A percentile compares a stretch with the other conserved stretches of the same genome.
phyloP scores from a whole-genome alignment of 805 yeast genomes.

The Candida silvicultrix region DNA sequence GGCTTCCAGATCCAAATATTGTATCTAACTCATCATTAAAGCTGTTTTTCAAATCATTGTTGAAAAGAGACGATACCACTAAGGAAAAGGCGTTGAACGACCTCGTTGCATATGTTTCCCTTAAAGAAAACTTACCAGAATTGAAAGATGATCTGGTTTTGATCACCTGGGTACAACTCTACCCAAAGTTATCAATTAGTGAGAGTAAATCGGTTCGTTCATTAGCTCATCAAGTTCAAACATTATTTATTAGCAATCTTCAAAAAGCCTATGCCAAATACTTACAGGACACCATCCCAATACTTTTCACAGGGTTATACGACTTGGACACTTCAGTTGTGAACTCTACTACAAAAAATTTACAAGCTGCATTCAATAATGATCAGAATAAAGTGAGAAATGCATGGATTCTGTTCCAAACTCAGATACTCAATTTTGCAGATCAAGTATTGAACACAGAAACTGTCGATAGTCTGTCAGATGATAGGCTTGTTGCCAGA shows the following conservation, averaged over 20 bases:
- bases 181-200: slow-evolving; percentile 73
- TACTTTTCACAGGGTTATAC: slow-evolving; percentile 64
- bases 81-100: slow-evolving; percentile 73
- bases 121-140: slow-evolving; percentile 13
- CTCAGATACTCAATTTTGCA: slow-evolving; percentile 49
- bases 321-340: slow-evolving; percentile 66
- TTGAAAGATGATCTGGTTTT: slow-evolving; percentile 46
- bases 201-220: slow-evolving; percentile 59
- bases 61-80: slow-evolving; percentile 80
- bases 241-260: slow-evolving; percentile 39
- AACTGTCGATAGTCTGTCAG: slow-evolving; percentile 59
- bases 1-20: slow-evolving; percentile 63
- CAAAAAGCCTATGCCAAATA: slow-evolving; percentile 58
- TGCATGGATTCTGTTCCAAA: slow-evolving; percentile 54
- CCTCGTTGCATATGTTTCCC: slow-evolving; percentile 29
- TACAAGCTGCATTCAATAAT: slow-evolving; percentile 50
- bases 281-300: slow-evolving; percentile 64
- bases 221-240: slow-evolving; percentile 59
- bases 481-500: slow-evolving; percentile 59
- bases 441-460: slow-evolving; percentile 50
- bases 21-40: slow-evolving; percentile 43
- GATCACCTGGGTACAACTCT: slow-evolving; percentile 73
- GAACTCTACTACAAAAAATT: slow-evolving; percentile 36
- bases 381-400: slow-evolving; percentile 46
- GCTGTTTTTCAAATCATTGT: slow-evolving; percentile 65